phyloP scores from a whole-genome alignment of 2,329 filamentous ascomycete species.

The Colletotrichum gigasporum region DNA sequence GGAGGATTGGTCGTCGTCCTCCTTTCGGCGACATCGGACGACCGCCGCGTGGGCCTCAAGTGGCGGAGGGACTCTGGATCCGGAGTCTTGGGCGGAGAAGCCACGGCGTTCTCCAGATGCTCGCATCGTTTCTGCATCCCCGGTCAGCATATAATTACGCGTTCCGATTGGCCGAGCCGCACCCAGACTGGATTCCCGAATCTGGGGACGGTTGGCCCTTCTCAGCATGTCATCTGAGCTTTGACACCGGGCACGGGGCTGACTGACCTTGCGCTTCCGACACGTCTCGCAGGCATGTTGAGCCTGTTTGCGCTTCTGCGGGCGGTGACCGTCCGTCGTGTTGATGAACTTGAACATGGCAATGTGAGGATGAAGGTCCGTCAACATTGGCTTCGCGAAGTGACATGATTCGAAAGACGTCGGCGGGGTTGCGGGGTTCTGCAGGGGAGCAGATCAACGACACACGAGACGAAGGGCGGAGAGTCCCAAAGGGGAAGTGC shows the following conservation, averaged over 20 bases:
- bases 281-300: conserved; percentile 30
- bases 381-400: neutral
- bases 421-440: conserved; percentile 8
- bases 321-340: conserved; percentile 22
- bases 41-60: neutral
- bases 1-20: neutral
- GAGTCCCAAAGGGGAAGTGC: neutral
- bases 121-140: conserved; percentile 30
- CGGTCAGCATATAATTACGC: neutral
- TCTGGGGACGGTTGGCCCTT: neutral
- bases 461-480: neutral
- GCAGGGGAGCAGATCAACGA: neutral
- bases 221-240: no score
- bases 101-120: conserved; percentile 14
- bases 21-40: neutral
- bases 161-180: conserved; percentile 5
- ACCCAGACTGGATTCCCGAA: neutral
- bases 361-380: neutral
- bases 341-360: conserved; percentile 34
- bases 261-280: conserved; percentile 30
- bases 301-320: conserved; percentile 27
- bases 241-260: neutral
- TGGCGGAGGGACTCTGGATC: neutral
- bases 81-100: neutral
- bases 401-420: conserved; percentile 2